Percentiles rank a stretch among this genome's conserved stretches.
These are phyloP conservation scores for Rhodotorula graminis DNA, from an alignment of 768 basidiomycete species.

Conservation along the genomic window DNA sequence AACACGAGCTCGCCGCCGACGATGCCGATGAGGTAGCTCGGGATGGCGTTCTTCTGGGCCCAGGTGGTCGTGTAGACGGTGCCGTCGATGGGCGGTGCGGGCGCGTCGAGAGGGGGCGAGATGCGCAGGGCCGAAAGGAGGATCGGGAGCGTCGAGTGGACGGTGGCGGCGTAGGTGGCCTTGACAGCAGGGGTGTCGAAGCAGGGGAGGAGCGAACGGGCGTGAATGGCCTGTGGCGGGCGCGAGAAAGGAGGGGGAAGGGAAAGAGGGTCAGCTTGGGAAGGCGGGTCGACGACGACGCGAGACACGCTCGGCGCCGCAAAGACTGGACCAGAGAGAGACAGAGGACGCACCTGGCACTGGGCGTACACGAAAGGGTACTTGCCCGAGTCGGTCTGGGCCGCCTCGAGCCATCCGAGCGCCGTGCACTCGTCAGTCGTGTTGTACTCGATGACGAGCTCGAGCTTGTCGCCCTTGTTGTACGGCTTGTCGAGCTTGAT, in stretches of 20 bases:
- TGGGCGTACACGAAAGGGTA: slow-evolving; percentile 89
- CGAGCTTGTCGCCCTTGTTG: slow-evolving; percentile 50
- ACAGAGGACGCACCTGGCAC: slow-evolving; percentile 55
- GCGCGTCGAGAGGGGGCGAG: slow-evolving; percentile 56
- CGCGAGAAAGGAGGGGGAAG: too few species aligned
- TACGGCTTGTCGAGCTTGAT: slow-evolving; percentile 55
- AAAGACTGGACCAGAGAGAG: slow-evolving; percentile 66
- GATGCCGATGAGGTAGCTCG: slow-evolving; percentile 87
- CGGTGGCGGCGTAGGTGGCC: slow-evolving; percentile 79
- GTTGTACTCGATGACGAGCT: slow-evolving; percentile 59
- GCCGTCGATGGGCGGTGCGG: slow-evolving; percentile 41
- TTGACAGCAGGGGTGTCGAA: slow-evolving; percentile 83
- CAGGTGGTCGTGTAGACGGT: slow-evolving; percentile 20
- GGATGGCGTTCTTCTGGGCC: slow-evolving; percentile 70
- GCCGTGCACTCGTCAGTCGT: slow-evolving; percentile 73
- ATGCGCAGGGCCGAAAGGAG: slow-evolving; percentile 76
- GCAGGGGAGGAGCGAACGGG: slow-evolving; percentile 23
- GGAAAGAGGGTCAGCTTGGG: neutral
- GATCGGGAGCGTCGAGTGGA: slow-evolving; percentile 73
- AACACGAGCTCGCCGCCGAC: slow-evolving; percentile 79
- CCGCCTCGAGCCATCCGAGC: slow-evolving; percentile 80
- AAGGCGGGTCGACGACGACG: too few species aligned
- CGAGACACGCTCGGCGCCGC: too few species aligned
- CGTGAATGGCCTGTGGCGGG: slow-evolving; percentile 25
- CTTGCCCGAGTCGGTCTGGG: slow-evolving; percentile 51